Evolutionary conservation across 345 rosid species (phyloP).

Genomic region (Barbarea vulgaris): DNA sequence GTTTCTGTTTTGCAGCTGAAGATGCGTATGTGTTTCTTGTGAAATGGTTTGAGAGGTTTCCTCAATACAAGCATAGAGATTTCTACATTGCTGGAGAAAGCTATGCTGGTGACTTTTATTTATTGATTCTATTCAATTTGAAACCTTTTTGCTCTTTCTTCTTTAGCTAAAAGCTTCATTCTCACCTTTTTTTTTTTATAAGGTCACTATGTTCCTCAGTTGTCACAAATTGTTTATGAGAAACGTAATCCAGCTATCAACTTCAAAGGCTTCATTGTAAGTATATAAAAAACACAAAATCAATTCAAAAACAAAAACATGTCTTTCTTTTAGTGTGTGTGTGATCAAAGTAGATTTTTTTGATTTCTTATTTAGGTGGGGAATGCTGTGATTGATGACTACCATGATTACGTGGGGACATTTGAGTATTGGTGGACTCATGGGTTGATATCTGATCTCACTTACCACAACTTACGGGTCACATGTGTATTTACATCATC

Average conservation of each 20-base stretch:
- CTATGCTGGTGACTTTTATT: constrained; percentile 66
- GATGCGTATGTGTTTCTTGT: constrained; percentile 79
- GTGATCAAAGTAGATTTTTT: background rate
- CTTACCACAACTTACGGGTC: constrained; percentile 57
- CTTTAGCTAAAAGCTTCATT: constrained; percentile 23
- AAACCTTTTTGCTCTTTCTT: background rate
- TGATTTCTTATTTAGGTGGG: constrained; percentile 66
- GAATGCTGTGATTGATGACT: constrained; percentile 93
- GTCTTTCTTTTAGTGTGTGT: background rate
- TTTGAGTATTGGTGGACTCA: constrained; percentile 99
- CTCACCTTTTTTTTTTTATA: background rate
- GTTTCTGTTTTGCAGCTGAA: constrained; percentile 61
- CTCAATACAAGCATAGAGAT: constrained; percentile 89
- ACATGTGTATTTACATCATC: constrained; percentile 63
- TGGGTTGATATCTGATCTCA: constrained; percentile 91
- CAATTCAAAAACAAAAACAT: background rate
- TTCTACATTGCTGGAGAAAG: constrained; percentile 97
- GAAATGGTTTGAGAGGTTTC: constrained; percentile 94
- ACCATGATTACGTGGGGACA: constrained; percentile 77
- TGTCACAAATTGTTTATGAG: constrained; percentile 75
- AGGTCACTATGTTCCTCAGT: constrained; percentile 98
- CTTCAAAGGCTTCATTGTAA: constrained; percentile 94
- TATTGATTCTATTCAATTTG: background rate
- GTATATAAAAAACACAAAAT: background rate
- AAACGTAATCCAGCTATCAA: constrained; percentile 70